These are phyloP conservation scores for Arthrocladium fulminans DNA, from an alignment of 2,329 filamentous ascomycete genomes.

Conservation along the genomic window DNA sequence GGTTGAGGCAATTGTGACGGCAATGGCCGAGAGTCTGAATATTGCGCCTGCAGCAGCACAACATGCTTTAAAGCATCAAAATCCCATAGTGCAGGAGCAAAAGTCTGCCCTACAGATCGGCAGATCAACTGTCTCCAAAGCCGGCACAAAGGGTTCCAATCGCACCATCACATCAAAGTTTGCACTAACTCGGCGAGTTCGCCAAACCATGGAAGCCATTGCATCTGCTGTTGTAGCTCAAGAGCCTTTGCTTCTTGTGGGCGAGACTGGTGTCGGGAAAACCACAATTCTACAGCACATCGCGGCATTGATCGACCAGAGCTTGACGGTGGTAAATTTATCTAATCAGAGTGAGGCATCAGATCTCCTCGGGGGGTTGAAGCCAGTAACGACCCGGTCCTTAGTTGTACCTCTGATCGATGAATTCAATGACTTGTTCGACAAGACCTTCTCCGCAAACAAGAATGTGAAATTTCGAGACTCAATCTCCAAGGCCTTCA, in stretches of 20 bases:
- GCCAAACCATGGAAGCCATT: slow-evolving; percentile 79
- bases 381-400: slow-evolving; percentile 83
- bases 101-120: slow-evolving; percentile 54
- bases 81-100: slow-evolving; percentile 60
- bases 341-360: slow-evolving; percentile 96
- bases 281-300: slow-evolving; percentile 93
- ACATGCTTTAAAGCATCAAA: slow-evolving; percentile 51
- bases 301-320: slow-evolving; percentile 72
- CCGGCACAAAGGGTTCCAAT: slow-evolving; percentile 33
- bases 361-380: slow-evolving; percentile 93
- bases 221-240: slow-evolving; percentile 69
- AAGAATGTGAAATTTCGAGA: slow-evolving; percentile 84
- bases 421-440: slow-evolving; percentile 84
- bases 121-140: slow-evolving; percentile 51
- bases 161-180: slow-evolving; percentile 46
- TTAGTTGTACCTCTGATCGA: slow-evolving; percentile 85
- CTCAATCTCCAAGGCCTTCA: slow-evolving; percentile 67
- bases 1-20: slow-evolving; percentile 66
- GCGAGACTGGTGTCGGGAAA: slow-evolving; percentile 97
- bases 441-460: slow-evolving; percentile 73
- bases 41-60: slow-evolving; percentile 73
- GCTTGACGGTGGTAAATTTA: slow-evolving; percentile 84
- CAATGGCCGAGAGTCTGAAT: slow-evolving; percentile 52
- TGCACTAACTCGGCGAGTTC: slow-evolving; percentile 78
- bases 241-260: slow-evolving; percentile 92